These are phyloP conservation scores for Dothideomycetes sp. DNA, from an alignment of 2,329 filamentous ascomycete species.

Conservation along the genomic window DNA sequence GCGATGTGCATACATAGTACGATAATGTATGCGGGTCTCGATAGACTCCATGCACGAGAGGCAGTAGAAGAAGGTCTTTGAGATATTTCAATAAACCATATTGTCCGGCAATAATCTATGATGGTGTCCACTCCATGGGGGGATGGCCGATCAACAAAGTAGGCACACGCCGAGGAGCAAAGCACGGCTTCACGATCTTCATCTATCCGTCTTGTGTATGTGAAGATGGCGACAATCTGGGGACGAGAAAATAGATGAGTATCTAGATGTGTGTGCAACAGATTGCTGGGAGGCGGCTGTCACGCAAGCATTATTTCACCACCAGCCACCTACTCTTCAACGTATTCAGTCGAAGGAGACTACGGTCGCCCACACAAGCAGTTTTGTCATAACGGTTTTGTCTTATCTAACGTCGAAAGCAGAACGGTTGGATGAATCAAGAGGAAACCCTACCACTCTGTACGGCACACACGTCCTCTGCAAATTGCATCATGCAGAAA, in stretches of 20 bases:
- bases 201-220: too few relatives aligned
- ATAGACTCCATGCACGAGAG: constrained; percentile 4
- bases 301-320: too few relatives aligned
- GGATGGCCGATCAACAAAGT: constrained; percentile 2
- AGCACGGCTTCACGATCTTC: constrained; percentile 9
- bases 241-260: too few relatives aligned
- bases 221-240: neutral
- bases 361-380: constrained; percentile 5
- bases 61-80: constrained; percentile 2
- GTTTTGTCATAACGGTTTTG: neutral
- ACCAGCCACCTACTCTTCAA: constrained; percentile 3
- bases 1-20: too few relatives aligned
- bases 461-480: too few relatives aligned
- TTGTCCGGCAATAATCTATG: constrained; percentile 6
- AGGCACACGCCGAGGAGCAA: constrained; percentile 4
- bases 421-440: constrained; percentile 1
- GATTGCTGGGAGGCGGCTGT: too few relatives aligned
- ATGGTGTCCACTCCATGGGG: neutral
- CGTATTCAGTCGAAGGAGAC: neutral
- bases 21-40: neutral
- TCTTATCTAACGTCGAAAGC: constrained; percentile 7
- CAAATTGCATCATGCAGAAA: constrained; percentile 12
- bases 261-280: too few relatives aligned
- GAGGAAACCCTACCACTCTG: neutral
- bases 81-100: constrained; percentile 9